Evolutionary conservation across 2,329 filamentous ascomycete genomes (phyloP), one percentile per base, ranked within the genome.

Genomic region (Microcyclospora tardicrescens): DNA sequence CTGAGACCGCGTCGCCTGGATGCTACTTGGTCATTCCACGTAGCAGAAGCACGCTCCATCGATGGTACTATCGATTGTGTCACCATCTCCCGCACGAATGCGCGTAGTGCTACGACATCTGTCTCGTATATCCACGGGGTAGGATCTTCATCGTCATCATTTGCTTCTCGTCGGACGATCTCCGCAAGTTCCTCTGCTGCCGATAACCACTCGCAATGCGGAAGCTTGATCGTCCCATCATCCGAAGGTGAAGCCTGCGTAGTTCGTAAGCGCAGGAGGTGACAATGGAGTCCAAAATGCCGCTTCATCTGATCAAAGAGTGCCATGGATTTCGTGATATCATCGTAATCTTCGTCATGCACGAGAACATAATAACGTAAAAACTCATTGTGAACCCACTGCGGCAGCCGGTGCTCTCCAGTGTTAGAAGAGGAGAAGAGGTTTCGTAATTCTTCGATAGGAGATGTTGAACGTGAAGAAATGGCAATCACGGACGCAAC

Each of bases 251-350:
- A 79, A 59, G 85, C 89, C 56, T 86, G 82, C 29, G 77, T 81
- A 53, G 84, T 93, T 50, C 89, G 75, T 36, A 98, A 66, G 46
- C 93, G 72, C 28, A 98, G 68, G 10, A 98, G 69, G 61, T 98
- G 91, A 57, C 91, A 98, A 61, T 98, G 87, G 35, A 96, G 67
- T 2, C 91, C 91, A 47, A 98, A 84, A 62, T 95, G 85, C n/a
- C 91, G 78, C 63, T 96, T 98, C 93, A 98, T 98, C 60, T 95
- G 85, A 51, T 98, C 91, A 60, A 94, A 98, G 19, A 96, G 68
- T 13, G 78, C 75, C 60, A 89, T 89, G 10, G 87, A 93, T 61
- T 86, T 82, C 29, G 77, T 76, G 44, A 96, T 93, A 57, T 98
- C 87, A 55, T 94, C 89, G 44, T 77, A 78, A 56, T 98, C 91